A percentile compares a stretch with the other conserved stretches of the same genome.
These are phyloP conservation scores for Ustilago crameri DNA, from an alignment of 1,284 basidiomycete genomes.

Conservation along the genomic window DNA sequence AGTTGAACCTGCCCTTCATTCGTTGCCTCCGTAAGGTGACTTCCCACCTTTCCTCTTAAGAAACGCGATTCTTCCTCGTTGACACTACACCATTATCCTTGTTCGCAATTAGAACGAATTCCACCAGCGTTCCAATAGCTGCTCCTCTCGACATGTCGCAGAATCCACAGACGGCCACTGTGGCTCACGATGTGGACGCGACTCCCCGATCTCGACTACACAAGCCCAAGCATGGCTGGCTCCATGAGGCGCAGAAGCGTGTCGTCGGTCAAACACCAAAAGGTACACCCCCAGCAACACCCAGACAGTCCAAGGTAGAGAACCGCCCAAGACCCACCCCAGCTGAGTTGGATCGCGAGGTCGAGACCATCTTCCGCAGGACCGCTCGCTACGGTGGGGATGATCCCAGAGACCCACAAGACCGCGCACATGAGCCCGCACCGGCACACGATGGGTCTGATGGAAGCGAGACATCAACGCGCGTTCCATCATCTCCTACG, in stretches of 20 bases:
- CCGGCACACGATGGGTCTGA: background rate
- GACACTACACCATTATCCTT: background rate
- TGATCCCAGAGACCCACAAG: slow-evolving; percentile 33
- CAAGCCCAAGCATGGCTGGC: slow-evolving; percentile 33
- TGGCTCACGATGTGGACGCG: background rate
- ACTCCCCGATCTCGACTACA: slow-evolving; percentile 7
- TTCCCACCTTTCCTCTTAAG: background rate
- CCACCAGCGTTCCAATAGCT: background rate
- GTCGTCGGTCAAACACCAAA: slow-evolving; percentile 32
- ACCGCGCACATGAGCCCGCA: slow-evolving; percentile 17
- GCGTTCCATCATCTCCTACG: slow-evolving; percentile 32
- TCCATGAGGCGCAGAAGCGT: slow-evolving; percentile 26
- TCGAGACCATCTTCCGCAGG: slow-evolving; percentile 24
- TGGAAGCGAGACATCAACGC: slow-evolving; percentile 17
- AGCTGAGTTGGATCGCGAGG: slow-evolving; percentile 20
- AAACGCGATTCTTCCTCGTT: background rate
- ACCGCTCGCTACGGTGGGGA: slow-evolving; percentile 37
- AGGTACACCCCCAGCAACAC: slow-evolving; percentile 7
- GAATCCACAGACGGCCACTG: slow-evolving; percentile 1
- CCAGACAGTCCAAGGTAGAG: slow-evolving; percentile 3
- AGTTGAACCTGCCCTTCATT: background rate
- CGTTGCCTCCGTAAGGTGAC: background rate
- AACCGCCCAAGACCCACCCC: slow-evolving; percentile 5
- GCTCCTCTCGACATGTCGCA: slow-evolving; percentile 21
- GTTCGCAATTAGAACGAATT: background rate